Percentiles rank a stretch among this genome's conserved stretches.
Evolutionary conservation across 345 rosid species (phyloP).

Genomic region (Ceriops tagal): DNA sequence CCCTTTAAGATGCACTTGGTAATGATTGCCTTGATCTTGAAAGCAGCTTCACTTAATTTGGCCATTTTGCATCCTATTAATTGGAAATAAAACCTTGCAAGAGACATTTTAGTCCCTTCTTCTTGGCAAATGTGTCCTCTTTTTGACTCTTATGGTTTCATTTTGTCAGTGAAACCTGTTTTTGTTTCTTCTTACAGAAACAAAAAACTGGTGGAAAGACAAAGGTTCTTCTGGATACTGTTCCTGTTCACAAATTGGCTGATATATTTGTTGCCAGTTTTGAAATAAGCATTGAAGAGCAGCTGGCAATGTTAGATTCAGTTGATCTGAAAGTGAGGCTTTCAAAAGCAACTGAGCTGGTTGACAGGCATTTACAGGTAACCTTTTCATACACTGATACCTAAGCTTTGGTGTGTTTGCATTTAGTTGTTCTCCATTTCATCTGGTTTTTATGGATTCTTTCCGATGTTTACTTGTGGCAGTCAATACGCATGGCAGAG

Average conservation of each 20-base stretch:
- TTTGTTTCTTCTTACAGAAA: constrained; percentile 48
- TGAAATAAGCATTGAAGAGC: constrained; percentile 98
- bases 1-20: too few relatives aligned
- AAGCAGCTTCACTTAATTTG: not conserved
- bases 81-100: not conserved
- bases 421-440: constrained; percentile 12
- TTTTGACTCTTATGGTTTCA: not conserved
- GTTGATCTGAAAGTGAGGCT: constrained; percentile 89
- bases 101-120: not conserved
- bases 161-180: constrained; percentile 9
- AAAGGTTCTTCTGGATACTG: constrained; percentile 91
- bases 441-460: constrained; percentile 23
- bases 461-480: constrained; percentile 39
- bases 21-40: not conserved
- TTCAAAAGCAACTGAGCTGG: constrained; percentile 94
- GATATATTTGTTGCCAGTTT: constrained; percentile 99
- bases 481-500: constrained; percentile 99
- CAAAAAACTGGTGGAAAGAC: constrained; percentile 96
- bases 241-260: constrained; percentile 94
- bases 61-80: not conserved
- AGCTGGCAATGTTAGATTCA: constrained; percentile 88
- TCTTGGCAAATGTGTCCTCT: not conserved
- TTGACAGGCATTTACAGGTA: constrained; percentile 98
- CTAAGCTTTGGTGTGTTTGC: constrained; percentile 5
- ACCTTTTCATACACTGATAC: constrained; percentile 20